These are phyloP conservation scores for Claviceps purpurea DNA, from an alignment of 2,329 filamentous ascomycete species.

Conservation along the genomic window DNA sequence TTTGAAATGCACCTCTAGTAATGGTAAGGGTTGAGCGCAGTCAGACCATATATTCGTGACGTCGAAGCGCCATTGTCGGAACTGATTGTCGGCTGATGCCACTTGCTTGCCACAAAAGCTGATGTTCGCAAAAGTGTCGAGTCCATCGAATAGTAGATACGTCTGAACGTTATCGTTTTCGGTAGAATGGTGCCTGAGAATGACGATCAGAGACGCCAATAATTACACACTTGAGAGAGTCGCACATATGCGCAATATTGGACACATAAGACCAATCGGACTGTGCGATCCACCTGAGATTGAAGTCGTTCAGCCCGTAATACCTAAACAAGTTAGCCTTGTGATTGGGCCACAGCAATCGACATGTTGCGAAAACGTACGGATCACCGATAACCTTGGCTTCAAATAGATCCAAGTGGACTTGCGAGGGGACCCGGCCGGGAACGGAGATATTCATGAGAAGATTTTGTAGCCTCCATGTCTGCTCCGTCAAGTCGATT, in stretches of 20 bases:
- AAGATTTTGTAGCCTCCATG: constrained; percentile 4
- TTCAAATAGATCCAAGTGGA: constrained; percentile 42
- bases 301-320: constrained; percentile 44
- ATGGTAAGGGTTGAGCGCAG: constrained; percentile 3
- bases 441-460: constrained; percentile 25
- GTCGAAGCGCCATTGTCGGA: constrained; percentile 47
- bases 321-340: constrained; percentile 19
- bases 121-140: constrained; percentile 47
- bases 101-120: constrained; percentile 39
- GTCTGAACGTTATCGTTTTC: constrained; percentile 24
- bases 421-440: constrained; percentile 42
- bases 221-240: not conserved
- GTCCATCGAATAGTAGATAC: constrained; percentile 44
- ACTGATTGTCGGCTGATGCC: constrained; percentile 47
- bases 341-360: not conserved
- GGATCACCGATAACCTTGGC: constrained; percentile 38
- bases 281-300: constrained; percentile 40
- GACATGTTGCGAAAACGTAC: constrained; percentile 5
- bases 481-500: constrained; percentile 4
- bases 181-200: constrained; percentile 12
- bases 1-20: constrained; percentile 11
- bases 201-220: not conserved
- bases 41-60: constrained; percentile 29
- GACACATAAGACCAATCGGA: constrained; percentile 48
- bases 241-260: constrained; percentile 26